phyloP scores from a whole-genome alignment of 352 stramenopile species.

The Elongisporangium prolatum region DNA sequence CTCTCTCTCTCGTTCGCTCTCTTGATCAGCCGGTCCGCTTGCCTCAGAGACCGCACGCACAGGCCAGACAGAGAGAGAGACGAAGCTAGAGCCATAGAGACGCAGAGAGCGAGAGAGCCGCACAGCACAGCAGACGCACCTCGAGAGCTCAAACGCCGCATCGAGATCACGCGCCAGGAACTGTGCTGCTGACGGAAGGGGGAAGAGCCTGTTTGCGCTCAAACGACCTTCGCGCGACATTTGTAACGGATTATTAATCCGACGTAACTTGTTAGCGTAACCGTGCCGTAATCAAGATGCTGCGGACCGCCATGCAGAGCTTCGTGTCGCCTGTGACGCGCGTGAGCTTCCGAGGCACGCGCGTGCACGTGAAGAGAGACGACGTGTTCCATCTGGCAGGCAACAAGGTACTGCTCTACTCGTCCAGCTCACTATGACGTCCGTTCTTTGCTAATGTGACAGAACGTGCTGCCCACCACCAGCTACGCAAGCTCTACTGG shows the following conservation, averaged over 20 bases:
- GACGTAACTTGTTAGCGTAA: not conserved
- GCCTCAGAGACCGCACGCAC: not conserved
- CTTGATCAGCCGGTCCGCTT: not conserved
- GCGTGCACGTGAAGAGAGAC: slow-evolving; percentile 82
- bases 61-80: slow-evolving; percentile 1
- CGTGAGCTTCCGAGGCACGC: slow-evolving; percentile 58
- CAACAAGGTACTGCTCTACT: slow-evolving; percentile 57
- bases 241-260: not conserved
- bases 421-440: not conserved
- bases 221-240: not conserved
- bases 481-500: slow-evolving; percentile 87
- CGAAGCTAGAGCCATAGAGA: not conserved
- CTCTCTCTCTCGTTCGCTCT: not conserved
- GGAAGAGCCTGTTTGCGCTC: not conserved
- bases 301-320: slow-evolving; percentile 2
- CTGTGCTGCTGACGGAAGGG: not conserved
- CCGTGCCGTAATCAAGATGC: not conserved
- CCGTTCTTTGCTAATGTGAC: not conserved
- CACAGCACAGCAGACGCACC: slow-evolving; percentile 13
- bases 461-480: not conserved
- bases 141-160: slow-evolving; percentile 56
- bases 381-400: slow-evolving; percentile 76
- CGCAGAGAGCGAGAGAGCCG: not conserved
- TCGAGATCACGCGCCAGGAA: slow-evolving; percentile 8
- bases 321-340: slow-evolving; percentile 50